Evolutionary conservation across 192 early-diverging fungal genomes (phyloP).

Genomic region (Diversispora eburnea): DNA sequence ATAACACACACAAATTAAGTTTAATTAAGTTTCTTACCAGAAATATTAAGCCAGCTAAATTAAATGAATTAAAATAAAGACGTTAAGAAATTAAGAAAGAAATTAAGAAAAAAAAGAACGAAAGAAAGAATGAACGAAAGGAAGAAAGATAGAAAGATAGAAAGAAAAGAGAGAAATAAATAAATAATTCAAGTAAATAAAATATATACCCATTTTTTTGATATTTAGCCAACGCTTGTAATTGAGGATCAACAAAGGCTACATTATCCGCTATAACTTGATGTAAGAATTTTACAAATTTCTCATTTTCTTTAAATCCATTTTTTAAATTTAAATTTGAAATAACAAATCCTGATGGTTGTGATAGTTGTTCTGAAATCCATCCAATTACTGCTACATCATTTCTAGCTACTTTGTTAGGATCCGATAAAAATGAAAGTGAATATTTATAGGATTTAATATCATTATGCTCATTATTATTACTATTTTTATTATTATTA

Average conservation of each 20-base stretch:
- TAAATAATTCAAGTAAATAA: no score
- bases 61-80: not conserved
- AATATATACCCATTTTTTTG: slow-evolving; percentile 6
- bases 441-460: not conserved
- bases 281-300: slow-evolving; percentile 13
- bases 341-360: not conserved
- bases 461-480: no score
- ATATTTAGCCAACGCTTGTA: slow-evolving; percentile 22
- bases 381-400: slow-evolving; percentile 18
- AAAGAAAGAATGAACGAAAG: no score
- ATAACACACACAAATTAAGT: not conserved
- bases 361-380: not conserved
- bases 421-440: slow-evolving; percentile 5
- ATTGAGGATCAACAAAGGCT: not conserved
- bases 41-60: slow-evolving; percentile 10
- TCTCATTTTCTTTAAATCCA: slow-evolving; percentile 16
- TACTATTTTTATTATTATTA: no score
- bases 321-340: not conserved
- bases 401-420: not conserved
- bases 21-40: not conserved
- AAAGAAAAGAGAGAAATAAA: no score
- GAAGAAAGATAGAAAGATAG: no score
- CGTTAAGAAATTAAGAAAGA: not conserved
- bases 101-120: not conserved
- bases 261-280: slow-evolving; percentile 23